Conservation (phyloP, 331 rosid species). For the Rosa hybrid region DNA sequence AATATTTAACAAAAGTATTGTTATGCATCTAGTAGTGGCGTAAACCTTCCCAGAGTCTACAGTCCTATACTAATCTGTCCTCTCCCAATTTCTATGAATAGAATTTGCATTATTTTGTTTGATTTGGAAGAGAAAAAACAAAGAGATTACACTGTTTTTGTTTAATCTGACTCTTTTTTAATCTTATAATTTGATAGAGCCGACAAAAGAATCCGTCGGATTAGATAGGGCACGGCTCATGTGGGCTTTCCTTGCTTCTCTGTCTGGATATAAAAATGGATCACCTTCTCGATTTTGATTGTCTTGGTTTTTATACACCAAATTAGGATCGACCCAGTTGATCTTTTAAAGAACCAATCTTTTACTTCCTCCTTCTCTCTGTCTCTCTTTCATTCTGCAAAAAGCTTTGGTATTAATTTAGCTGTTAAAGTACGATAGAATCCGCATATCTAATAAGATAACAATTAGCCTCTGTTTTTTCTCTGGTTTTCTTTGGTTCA, state of each 20-base stretch:
- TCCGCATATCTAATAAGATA: conserved; percentile 13
- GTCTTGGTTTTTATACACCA: conserved; percentile 20
- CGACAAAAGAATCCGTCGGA: conserved; percentile 53
- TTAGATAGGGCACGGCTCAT: conserved; percentile 27
- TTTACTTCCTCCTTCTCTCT: conserved; percentile 11
- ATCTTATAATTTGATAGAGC: conserved; percentile 13
- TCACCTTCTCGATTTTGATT: conserved; percentile 29
- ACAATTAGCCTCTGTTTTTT: conserved; percentile 17
- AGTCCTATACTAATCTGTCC: conserved; percentile 17
- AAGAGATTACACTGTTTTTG: neutral
- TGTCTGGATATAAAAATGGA: conserved; percentile 25
- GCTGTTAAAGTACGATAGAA: conserved; percentile 3
- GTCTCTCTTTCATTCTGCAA: too few species aligned
- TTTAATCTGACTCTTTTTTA: neutral
- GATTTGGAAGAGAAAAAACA: conserved; percentile 15
- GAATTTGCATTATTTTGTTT: conserved; percentile 2
- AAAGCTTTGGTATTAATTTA: conserved; percentile 6
- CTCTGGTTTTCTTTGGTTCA: conserved; percentile 17
- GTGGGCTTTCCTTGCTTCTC: conserved; percentile 49
- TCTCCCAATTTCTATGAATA: neutral
- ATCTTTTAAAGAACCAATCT: conserved; percentile 26
- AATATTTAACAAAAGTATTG: neutral
- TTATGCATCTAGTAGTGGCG: neutral
- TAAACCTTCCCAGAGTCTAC: neutral
- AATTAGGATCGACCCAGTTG: conserved; percentile 37